Evolutionary conservation across 2,329 filamentous ascomycete species (phyloP).

Genomic region (Dendryphion nanum): DNA sequence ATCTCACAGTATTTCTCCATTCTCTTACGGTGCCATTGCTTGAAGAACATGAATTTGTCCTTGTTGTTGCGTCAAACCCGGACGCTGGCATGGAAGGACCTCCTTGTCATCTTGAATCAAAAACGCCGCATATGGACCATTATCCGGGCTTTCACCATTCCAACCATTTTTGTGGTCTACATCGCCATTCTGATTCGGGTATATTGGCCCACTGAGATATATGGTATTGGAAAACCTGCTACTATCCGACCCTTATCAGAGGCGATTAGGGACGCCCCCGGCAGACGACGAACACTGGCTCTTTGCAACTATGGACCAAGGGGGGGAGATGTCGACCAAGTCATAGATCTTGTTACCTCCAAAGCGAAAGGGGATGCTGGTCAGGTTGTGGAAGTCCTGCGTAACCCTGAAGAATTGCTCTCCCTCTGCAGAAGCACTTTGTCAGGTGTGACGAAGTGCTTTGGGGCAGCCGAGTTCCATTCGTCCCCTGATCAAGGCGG

Average conservation of each 20-base stretch:
- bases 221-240: constrained; percentile 62
- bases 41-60: constrained; percentile 7
- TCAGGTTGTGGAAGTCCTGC: constrained; percentile 54
- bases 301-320: constrained; percentile 70
- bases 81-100: constrained; percentile 54
- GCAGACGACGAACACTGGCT: constrained; percentile 64
- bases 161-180: constrained; percentile 44
- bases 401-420: constrained; percentile 54
- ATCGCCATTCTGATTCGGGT: constrained; percentile 56
- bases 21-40: no score
- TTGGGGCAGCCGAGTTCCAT: constrained; percentile 71
- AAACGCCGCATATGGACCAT: constrained; percentile 49
- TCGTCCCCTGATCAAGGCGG: constrained; percentile 68
- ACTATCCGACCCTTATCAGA: constrained; percentile 62
- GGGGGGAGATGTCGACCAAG: constrained; percentile 67
- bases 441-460: constrained; percentile 65
- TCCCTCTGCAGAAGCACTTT: constrained; percentile 56
- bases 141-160: constrained; percentile 53
- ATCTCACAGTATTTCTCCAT: no score
- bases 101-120: constrained; percentile 50
- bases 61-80: constrained; percentile 48
- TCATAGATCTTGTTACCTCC: constrained; percentile 62
- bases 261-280: constrained; percentile 57
- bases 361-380: constrained; percentile 53
- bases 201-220: constrained; percentile 71